phyloP scores from a whole-genome alignment of 371 early-diverging fungal species.

The Batrachochytrium dendrobatidis region DNA sequence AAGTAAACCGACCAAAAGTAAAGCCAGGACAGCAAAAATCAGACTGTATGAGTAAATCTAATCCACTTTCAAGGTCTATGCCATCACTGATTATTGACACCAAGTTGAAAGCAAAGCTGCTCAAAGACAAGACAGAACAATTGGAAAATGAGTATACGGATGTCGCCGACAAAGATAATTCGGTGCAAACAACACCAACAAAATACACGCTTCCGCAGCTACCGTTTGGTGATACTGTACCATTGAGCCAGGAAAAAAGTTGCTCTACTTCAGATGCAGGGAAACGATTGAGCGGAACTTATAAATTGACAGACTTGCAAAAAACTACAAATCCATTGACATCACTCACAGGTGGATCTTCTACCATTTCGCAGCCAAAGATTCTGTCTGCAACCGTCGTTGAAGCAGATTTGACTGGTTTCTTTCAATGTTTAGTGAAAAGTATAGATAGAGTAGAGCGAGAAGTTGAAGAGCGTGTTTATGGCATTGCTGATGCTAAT shows the following conservation, averaged over 20 bases:
- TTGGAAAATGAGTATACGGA: no score
- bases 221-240: no score
- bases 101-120: background rate
- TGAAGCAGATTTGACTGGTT: background rate
- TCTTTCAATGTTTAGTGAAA: background rate
- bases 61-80: background rate
- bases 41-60: background rate
- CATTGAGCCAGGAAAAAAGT: no score
- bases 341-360: no score
- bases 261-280: no score
- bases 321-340: no score
- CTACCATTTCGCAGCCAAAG: background rate
- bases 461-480: slow-evolving; percentile 3
- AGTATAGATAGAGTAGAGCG: slow-evolving; percentile 1
- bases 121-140: background rate
- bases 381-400: slow-evolving; percentile 1
- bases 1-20: background rate
- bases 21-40: background rate
- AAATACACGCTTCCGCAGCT: no score
- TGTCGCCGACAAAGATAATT: no score
- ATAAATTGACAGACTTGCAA: no score
- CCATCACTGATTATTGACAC: background rate
- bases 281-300: no score
- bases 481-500: background rate
- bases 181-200: no score